Evolutionary conservation across 768 basidiomycete species (phyloP), one percentile per base, ranked within the genome.

Genomic region (Xerocomellus amylosporus): DNA sequence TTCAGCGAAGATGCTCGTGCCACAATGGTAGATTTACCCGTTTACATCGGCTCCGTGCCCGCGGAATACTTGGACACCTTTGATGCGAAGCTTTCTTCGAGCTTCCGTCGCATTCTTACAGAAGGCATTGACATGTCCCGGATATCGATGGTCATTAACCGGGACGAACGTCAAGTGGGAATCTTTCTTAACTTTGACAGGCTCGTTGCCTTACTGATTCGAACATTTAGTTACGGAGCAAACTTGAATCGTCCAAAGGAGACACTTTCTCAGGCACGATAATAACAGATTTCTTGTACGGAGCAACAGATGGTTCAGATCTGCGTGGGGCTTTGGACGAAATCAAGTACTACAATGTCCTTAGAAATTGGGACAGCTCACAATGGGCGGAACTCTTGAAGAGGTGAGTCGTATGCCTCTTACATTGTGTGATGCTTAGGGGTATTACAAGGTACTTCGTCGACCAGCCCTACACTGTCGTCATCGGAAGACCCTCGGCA

Each of bases 121-220:
- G 83, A 87, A 49, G 93, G 90, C 4, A 77, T 98, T 46, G 92
- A 98, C 70, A 93, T 98, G 88, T 78, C 85, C 30, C 77, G 96
- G 10, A 97, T 99, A 87, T 70, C 73, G 15, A 87, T 90, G 83
- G 78, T 97, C 17, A 83, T 99, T 43, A 82, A 86, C 59, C 78
- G 93, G 47, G 93, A 97, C 62, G 88, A 92, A 72, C 85, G 94
- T 51, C 93, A 94, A 78, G 86, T 89, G 56, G 48, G 70, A 60
- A 15, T 15, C 26, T 24, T 30, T 31, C 2, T 34, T 5, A 17
- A 8, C 9, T 47, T 37, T 26, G 3, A 13, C 9, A 48, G 12
- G 28, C 34, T 46, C 13, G 22, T 42, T 10, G 33, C 26, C 38
- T 47, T 53, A 4, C 42, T 56, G 12, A 65, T 48, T 46, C 8